phyloP scores from a whole-genome alignment of 169 alveolate genomes.

The Cryptosporidium meleagridis region DNA sequence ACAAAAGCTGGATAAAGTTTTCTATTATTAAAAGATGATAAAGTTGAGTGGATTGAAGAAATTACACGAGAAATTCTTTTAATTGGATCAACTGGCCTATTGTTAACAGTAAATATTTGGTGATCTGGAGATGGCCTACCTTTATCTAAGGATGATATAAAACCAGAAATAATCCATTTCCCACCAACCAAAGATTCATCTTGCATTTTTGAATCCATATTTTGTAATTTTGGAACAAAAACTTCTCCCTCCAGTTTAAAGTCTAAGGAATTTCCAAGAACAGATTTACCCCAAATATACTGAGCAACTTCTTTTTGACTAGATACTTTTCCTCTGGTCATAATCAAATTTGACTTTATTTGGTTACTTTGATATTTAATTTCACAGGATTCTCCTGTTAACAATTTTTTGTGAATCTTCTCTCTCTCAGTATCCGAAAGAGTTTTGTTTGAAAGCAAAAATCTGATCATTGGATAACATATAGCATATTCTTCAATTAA shows the following conservation, averaged over 20 bases:
- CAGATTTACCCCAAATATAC: slow-evolving; percentile 61
- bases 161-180: slow-evolving; percentile 39
- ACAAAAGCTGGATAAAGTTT: slow-evolving; percentile 66
- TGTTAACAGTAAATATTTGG: slow-evolving; percentile 45
- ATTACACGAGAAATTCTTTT: slow-evolving; percentile 39
- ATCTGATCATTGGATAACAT: slow-evolving; percentile 55
- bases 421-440: slow-evolving; percentile 34
- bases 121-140: slow-evolving; percentile 68
- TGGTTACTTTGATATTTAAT: slow-evolving; percentile 11
- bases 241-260: slow-evolving; percentile 31
- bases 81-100: slow-evolving; percentile 39
- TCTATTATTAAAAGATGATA: slow-evolving; percentile 31
- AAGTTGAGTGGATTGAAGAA: slow-evolving; percentile 37
- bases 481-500: slow-evolving; percentile 67
- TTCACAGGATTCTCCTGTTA: background rate
- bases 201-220: background rate
- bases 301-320: slow-evolving; percentile 59
- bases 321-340: slow-evolving; percentile 36
- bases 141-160: slow-evolving; percentile 58
- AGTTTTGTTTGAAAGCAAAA: slow-evolving; percentile 28
- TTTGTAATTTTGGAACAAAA: slow-evolving; percentile 21
- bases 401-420: slow-evolving; percentile 16
- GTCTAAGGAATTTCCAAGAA: slow-evolving; percentile 34
- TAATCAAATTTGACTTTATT: background rate
- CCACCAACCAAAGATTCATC: slow-evolving; percentile 40